A percentile compares a stretch with the other conserved stretches of the same genome.
Evolutionary conservation across 176 grass and related monocot species (phyloP).

Genomic region (Eleusine coracana): DNA sequence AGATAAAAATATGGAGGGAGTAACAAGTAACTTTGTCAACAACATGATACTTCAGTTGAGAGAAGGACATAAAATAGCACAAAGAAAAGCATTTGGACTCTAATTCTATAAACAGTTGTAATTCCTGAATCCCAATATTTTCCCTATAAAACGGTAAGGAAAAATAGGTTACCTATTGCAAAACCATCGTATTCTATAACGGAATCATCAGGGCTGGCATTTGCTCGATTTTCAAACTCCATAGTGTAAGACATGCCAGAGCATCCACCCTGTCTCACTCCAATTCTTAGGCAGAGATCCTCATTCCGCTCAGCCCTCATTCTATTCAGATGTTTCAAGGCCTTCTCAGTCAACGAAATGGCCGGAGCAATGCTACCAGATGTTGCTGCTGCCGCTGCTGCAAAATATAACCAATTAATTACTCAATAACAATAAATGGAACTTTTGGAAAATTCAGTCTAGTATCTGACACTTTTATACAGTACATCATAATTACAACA

Average conservation of each 20-base stretch:
- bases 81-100: background rate
- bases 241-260: slow-evolving; percentile 99
- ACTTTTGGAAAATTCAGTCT: background rate
- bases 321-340: slow-evolving; percentile 79
- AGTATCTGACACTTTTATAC: background rate
- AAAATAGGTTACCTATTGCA: slow-evolving; percentile 68
- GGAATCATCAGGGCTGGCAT: slow-evolving; percentile 65
- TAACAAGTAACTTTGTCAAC: background rate
- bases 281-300: slow-evolving; percentile 95
- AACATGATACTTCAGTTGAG: background rate
- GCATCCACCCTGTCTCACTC: slow-evolving; percentile 95
- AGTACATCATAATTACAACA: background rate
- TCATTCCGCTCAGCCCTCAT: slow-evolving; percentile 81
- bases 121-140: background rate
- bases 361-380: slow-evolving; percentile 74
- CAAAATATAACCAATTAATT: slow-evolving; percentile 25
- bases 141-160: slow-evolving; percentile 7
- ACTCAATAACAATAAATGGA: background rate
- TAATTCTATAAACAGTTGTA: background rate
- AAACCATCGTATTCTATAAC: slow-evolving; percentile 93
- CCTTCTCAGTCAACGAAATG: slow-evolving; percentile 87
- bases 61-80: background rate
- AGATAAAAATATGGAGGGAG: too few species aligned
- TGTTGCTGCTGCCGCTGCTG: slow-evolving; percentile 40
- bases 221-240: slow-evolving; percentile 75